Percentiles rank a stretch among this genome's conserved stretches.
Evolutionary conservation across 345 rosid genomes (phyloP).

Genomic region (Eucalyptus victrix): DNA sequence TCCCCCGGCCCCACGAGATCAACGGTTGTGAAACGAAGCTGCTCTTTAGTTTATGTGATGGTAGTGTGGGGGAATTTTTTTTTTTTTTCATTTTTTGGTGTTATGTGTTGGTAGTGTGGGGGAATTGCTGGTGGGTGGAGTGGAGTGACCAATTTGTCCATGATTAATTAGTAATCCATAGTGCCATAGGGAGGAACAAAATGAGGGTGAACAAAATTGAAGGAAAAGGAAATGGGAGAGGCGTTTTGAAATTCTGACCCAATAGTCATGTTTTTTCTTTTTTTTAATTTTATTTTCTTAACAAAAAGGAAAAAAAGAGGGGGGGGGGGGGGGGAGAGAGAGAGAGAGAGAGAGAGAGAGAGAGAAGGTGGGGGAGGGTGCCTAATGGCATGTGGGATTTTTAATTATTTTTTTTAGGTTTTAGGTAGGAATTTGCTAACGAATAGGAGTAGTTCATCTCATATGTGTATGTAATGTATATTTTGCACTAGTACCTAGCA

Average conservation of each 20-base stretch:
- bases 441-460: background rate
- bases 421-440: slow-evolving; percentile 1
- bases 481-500: slow-evolving; percentile 9
- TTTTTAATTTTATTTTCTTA: background rate
- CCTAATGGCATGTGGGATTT: background rate
- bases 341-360: background rate
- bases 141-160: background rate
- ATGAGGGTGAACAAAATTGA: background rate
- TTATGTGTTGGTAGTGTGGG: background rate
- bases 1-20: background rate
- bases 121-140: background rate
- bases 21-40: background rate
- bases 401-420: background rate
- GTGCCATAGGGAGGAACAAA: background rate
- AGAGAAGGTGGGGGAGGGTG: background rate
- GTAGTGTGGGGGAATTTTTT: background rate
- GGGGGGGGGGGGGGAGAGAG: background rate
- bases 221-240: background rate
- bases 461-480: slow-evolving; percentile 25
- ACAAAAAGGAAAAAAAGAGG: background rate
- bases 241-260: background rate
- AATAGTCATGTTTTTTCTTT: background rate
- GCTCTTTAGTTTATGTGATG: background rate
- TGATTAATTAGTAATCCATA: background rate
- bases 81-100: background rate